A percentile compares a stretch with the other conserved stretches of the same genome.
Evolutionary conservation across 352 stramenopile genomes (phyloP).

Genomic region (Phytophthora parvispora): DNA sequence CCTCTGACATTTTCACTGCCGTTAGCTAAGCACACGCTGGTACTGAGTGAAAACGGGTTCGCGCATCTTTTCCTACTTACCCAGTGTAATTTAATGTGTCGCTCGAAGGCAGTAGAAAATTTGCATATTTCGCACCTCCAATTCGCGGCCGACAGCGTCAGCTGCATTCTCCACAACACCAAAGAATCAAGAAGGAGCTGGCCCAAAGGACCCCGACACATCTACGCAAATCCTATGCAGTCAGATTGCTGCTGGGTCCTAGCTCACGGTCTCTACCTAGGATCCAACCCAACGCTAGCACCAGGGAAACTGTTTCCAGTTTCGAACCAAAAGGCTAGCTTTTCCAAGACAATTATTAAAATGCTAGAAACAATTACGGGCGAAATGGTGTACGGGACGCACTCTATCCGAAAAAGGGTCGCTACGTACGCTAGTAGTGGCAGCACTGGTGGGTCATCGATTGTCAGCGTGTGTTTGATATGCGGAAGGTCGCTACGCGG

Average conservation of each 20-base stretch:
- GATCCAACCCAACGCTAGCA: neutral
- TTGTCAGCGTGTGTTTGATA: constrained; percentile 9
- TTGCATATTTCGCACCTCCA: constrained; percentile 11
- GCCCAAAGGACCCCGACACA: too few species aligned
- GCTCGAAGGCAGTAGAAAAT: constrained; percentile 4
- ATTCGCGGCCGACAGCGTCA: neutral
- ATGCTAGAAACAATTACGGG: too few species aligned
- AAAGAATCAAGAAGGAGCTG: constrained; percentile 9
- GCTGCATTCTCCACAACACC: neutral
- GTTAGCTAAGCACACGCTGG: neutral
- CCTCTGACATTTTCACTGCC: constrained; percentile 6
- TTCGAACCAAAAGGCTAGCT: neutral
- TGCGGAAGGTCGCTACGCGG: constrained; percentile 16
- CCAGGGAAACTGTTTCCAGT: constrained; percentile 1
- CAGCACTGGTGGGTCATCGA: constrained; percentile 7
- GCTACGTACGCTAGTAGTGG: constrained; percentile 16
- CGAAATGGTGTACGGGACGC: too few species aligned
- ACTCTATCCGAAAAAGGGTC: constrained; percentile 8
- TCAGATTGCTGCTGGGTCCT: constrained; percentile 1
- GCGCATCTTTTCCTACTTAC: constrained; percentile 6
- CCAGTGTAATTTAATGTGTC: constrained; percentile 19
- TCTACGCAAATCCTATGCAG: too few species aligned
- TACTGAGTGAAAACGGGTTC: constrained; percentile 3
- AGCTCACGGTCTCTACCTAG: neutral
- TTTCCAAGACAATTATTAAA: neutral